A percentile compares a stretch with the other conserved stretches of the same genome.
These are phyloP conservation scores for Primulina eburnea DNA, from an alignment of 257 asterid genomes.

Conservation along the genomic window DNA sequence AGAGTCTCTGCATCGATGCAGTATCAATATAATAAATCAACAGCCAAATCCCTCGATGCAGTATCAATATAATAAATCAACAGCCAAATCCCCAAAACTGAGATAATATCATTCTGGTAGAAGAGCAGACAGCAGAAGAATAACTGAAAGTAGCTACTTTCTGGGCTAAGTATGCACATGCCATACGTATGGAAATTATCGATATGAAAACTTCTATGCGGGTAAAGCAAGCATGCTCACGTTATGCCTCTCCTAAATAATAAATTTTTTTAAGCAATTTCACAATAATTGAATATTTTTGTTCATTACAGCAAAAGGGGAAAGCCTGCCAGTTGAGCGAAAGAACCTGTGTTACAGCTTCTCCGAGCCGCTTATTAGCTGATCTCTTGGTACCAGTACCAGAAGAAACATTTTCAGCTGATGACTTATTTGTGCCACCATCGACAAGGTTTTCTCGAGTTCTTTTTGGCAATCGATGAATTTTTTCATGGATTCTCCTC, in stretches of 20 bases:
- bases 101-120: background rate
- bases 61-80: background rate
- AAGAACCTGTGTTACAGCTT: conserved; percentile 63
- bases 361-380: conserved; percentile 54
- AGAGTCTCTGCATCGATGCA: conserved; percentile 34
- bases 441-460: conserved; percentile 25
- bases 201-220: background rate
- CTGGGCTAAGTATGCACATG: background rate
- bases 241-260: too few relatives aligned
- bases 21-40: background rate
- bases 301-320: background rate
- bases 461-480: conserved; percentile 27
- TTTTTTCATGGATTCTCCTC: conserved; percentile 34
- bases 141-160: background rate
- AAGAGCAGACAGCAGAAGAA: background rate
- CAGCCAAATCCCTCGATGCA: background rate
- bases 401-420: conserved; percentile 43
- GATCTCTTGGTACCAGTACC: conserved; percentile 34
- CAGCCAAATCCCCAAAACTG: background rate
- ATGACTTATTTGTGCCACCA: conserved; percentile 27
- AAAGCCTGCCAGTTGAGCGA: conserved; percentile 11
- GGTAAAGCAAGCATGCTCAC: background rate
- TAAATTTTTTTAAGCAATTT: background rate
- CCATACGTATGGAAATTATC: background rate
- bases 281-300: background rate